Evolutionary conservation across 2,329 filamentous ascomycete genomes (phyloP).

Genomic region (Septoria linicola): DNA sequence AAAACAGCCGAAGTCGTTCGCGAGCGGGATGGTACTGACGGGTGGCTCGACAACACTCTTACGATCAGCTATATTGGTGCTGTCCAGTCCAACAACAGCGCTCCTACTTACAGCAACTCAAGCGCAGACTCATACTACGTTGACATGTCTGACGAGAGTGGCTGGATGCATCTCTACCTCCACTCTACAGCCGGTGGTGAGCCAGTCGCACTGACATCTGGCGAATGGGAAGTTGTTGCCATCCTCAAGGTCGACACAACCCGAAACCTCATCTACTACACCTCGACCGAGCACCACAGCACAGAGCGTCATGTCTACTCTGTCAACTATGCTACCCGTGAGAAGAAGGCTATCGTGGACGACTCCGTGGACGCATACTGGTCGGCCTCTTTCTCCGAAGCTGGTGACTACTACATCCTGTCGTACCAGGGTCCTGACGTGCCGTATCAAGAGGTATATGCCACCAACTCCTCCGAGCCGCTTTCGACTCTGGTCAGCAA

Average conservation of each 20-base stretch:
- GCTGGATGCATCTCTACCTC: constrained; percentile 66
- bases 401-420: constrained; percentile 64
- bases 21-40: constrained; percentile 58
- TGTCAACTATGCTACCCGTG: constrained; percentile 57
- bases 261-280: constrained; percentile 61
- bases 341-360: constrained; percentile 62
- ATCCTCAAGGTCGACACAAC: constrained; percentile 61
- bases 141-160: constrained; percentile 64
- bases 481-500: constrained; percentile 62
- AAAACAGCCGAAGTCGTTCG: constrained; percentile 51
- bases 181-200: constrained; percentile 54
- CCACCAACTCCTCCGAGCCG: constrained; percentile 55
- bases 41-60: constrained; percentile 62
- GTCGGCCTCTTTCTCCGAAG: constrained; percentile 64
- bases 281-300: constrained; percentile 63
- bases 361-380: constrained; percentile 59
- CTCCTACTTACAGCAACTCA: constrained; percentile 31
- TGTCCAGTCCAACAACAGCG: constrained; percentile 37
- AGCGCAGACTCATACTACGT: constrained; percentile 55
- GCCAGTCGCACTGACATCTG: constrained; percentile 53
- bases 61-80: constrained; percentile 57
- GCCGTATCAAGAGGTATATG: constrained; percentile 67
- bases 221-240: constrained; percentile 63
- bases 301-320: constrained; percentile 69
- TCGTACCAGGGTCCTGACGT: constrained; percentile 65